Evolutionary conservation across 257 asterid genomes (phyloP), one percentile per base, ranked within the genome.

Genomic region (Eucommia ulmoides): DNA sequence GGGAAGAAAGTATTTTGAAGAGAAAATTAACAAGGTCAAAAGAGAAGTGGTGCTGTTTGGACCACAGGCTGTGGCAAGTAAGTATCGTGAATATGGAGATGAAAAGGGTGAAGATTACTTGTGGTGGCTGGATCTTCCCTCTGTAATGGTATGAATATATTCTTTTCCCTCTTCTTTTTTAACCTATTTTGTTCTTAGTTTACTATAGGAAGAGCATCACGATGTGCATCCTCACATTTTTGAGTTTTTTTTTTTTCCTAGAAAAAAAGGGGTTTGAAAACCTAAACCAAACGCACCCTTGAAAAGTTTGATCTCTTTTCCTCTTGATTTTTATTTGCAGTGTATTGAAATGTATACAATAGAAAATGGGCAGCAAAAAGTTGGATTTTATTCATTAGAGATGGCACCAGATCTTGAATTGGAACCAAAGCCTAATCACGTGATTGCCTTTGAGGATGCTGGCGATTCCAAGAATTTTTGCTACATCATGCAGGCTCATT

Each of bases 121-220:
- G 60, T 91, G 99, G 99, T 91, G 99, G 99, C 81, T 91, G 20
- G 99, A 91, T 74, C 80, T 91, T 59, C 87, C 94, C 17, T 62
- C 23, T 65, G 72, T 91, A 21, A 63, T 86, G 92, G 98, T 91
- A 75, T 5, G 19, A 6, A 17, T 42, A 16, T 41, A 61, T 9
- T 22, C 42, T 56, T 52, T 2, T 49, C 54, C 24, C 4, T 33
- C 61, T 2, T 45, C 50, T 18, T 25, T 20, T 15, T 61, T 55
- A 3, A 51, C 45, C 33, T 41, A 29, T 16, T 50, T 16, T 38
- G 1, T 53, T 21, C 42, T 50, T 25, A 29, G 33, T 15, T 49
- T 23, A 41, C 35, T 52, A 20, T 7, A 21, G 38, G 44, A 44
- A 18, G 44, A 0, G n/a, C 16, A 10, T 4, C 16, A 18, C 11